phyloP scores from a whole-genome alignment of 2,329 filamentous ascomycete genomes.

The Apiospora koreana region DNA sequence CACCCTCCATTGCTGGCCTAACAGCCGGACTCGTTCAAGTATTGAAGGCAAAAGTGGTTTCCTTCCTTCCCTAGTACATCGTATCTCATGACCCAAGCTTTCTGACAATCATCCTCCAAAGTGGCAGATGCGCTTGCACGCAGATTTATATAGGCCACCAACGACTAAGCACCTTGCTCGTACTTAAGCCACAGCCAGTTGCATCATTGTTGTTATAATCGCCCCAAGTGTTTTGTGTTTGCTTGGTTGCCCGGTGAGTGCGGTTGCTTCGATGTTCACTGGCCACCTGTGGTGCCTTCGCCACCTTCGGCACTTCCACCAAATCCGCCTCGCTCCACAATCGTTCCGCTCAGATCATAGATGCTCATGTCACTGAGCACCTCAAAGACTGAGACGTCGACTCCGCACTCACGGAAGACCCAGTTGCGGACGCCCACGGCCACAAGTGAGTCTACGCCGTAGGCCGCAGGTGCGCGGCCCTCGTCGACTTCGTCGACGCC shows the following conservation, averaged over 20 bases:
- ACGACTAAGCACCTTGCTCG: neutral
- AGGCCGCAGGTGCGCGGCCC: slow-evolving; percentile 41
- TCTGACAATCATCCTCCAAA: neutral
- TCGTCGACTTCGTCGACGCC: slow-evolving; percentile 45
- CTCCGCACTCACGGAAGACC: slow-evolving; percentile 45
- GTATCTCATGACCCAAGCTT: neutral
- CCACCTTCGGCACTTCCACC: neutral
- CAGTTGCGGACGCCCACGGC: slow-evolving; percentile 55
- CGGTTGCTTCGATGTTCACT: neutral
- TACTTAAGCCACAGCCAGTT: neutral
- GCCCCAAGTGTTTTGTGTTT: neutral
- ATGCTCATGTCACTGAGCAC: slow-evolving; percentile 46
- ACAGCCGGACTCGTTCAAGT: neutral
- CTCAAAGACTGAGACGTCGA: slow-evolving; percentile 49
- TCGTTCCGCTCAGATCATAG: slow-evolving; percentile 35
- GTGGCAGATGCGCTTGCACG: neutral
- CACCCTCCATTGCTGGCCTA: neutral
- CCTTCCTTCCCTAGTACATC: neutral
- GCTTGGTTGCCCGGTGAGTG: neutral
- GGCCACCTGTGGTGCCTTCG: neutral
- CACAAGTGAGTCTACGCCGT: slow-evolving; percentile 55
- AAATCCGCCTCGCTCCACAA: slow-evolving; percentile 31
- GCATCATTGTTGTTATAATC: neutral
- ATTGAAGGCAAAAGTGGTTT: neutral
- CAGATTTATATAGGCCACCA: neutral